These are phyloP conservation scores for Penicillium roqueforti DNA, from an alignment of 495 filamentous ascomycete species.

Conservation along the genomic window DNA sequence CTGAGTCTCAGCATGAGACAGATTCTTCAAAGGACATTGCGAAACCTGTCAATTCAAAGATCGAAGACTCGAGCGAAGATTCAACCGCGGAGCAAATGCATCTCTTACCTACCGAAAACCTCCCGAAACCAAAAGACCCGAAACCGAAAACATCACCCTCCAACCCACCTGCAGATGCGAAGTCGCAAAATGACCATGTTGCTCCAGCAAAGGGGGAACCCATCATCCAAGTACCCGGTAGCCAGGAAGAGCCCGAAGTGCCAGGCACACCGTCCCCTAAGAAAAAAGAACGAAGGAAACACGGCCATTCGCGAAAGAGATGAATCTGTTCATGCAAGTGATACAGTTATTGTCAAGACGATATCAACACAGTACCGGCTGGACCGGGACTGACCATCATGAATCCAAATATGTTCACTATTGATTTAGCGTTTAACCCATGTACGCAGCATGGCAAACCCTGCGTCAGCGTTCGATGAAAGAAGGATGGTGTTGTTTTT, in stretches of 20 bases:
- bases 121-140: background rate
- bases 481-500: background rate
- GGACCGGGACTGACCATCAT: background rate
- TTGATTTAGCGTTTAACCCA: background rate
- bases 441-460: background rate
- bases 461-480: background rate
- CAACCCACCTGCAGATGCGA: background rate
- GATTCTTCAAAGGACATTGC: background rate
- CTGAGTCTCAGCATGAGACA: slow-evolving; percentile 1
- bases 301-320: background rate
- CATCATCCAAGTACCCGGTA: slow-evolving; percentile 1
- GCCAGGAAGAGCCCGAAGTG: slow-evolving; percentile 1
- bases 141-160: background rate
- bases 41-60: background rate
- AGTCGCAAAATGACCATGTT: background rate
- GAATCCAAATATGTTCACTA: background rate
- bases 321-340: background rate
- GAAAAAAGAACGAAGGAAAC: background rate
- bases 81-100: slow-evolving; percentile 1
- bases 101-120: background rate
- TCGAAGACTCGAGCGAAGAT: background rate
- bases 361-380: background rate
- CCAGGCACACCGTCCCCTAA: background rate
- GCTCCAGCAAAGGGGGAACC: background rate
- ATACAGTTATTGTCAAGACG: background rate